These are phyloP conservation scores for Erysimum cheiranthoides DNA, from an alignment of 345 rosid species.

Conservation along the genomic window DNA sequence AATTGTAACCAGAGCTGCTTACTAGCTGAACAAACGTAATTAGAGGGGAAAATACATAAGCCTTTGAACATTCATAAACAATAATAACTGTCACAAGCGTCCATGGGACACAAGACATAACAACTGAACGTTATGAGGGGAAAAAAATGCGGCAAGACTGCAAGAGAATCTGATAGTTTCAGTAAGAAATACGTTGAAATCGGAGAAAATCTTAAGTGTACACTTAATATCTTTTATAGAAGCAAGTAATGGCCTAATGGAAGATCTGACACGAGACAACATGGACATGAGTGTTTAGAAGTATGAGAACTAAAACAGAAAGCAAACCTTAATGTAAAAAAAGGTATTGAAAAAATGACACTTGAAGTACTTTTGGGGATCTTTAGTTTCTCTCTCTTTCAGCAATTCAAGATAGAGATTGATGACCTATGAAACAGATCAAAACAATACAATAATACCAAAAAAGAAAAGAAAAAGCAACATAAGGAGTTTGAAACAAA, in stretches of 20 bases:
- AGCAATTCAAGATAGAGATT: constrained; percentile 84
- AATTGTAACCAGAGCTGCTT: constrained; percentile 54
- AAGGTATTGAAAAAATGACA: constrained; percentile 93
- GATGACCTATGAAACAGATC: constrained; percentile 62
- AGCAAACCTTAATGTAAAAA: constrained; percentile 83
- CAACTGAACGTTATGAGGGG: not conserved
- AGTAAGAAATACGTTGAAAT: not conserved
- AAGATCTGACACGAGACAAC: not conserved
- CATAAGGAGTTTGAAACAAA: not conserved
- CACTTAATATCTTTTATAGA: not conserved
- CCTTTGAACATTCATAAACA: not conserved
- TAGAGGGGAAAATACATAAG: not conserved
- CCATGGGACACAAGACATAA: not conserved
- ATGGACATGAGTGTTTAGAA: not conserved
- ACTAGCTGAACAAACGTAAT: constrained; percentile 54
- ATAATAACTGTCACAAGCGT: not conserved
- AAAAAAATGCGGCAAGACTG: not conserved
- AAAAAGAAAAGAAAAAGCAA: not conserved
- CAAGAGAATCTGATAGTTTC: not conserved
- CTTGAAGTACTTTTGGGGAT: constrained; percentile 73
- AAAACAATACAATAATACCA: not conserved
- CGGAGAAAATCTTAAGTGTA: not conserved
- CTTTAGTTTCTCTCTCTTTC: constrained; percentile 88
- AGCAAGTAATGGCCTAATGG: too few species aligned
- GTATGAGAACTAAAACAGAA: not conserved